Conservation (phyloP, 768 basidiomycete genomes). For the Pleurotus pulmonarius region DNA sequence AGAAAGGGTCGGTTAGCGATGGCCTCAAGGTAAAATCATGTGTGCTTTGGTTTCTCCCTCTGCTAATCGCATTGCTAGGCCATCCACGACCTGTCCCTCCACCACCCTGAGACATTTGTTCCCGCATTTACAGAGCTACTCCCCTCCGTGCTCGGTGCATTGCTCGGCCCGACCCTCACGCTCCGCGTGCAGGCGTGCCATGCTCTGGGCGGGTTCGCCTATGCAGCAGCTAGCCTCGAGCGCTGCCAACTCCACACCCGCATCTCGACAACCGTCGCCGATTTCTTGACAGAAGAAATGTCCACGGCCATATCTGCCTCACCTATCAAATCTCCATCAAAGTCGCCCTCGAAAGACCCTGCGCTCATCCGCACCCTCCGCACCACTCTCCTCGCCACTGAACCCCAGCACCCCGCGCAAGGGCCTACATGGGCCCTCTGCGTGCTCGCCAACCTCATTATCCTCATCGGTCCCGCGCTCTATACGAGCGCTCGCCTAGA, state of each 20-base stretch:
- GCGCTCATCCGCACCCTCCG: constrained; percentile 63
- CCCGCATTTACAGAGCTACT: constrained; percentile 56
- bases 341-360: constrained; percentile 33
- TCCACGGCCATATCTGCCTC: constrained; percentile 29
- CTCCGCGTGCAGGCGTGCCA: constrained; percentile 73
- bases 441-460: constrained; percentile 61
- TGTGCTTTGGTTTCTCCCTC: constrained; percentile 7
- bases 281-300: constrained; percentile 36
- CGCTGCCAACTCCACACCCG: constrained; percentile 45
- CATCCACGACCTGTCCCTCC: constrained; percentile 62
- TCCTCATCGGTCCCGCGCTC: constrained; percentile 58
- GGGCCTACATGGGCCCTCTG: constrained; percentile 77
- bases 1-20: constrained; percentile 78
- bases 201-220: constrained; percentile 67
- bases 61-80: constrained; percentile 41
- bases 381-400: constrained; percentile 50
- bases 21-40: constrained; percentile 59
- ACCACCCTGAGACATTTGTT: constrained; percentile 66
- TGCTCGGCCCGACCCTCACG: constrained; percentile 61
- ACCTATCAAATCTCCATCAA: constrained; percentile 31
- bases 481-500: constrained; percentile 40
- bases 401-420: constrained; percentile 61
- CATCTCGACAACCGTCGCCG: constrained; percentile 45
- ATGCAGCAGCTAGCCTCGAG: constrained; percentile 48
- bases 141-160: constrained; percentile 55